phyloP scores from a whole-genome alignment of 169 alveolate species.

The Perkinsus chesapeaki region DNA sequence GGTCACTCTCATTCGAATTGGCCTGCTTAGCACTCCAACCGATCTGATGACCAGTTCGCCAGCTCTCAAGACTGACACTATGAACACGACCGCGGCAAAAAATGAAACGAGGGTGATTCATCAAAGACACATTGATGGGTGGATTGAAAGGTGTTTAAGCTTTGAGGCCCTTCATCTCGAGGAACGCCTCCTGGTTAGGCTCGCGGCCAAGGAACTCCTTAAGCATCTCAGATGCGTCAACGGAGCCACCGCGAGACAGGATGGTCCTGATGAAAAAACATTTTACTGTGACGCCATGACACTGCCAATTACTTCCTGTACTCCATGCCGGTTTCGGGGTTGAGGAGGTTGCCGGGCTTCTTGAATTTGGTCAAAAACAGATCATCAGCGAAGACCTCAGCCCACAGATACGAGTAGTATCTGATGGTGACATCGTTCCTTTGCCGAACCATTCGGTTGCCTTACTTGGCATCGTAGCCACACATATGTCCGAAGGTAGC shows the following conservation, averaged over 20 bases:
- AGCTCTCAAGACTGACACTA: no score
- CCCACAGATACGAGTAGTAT: constrained; percentile 17
- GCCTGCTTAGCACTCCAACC: background rate
- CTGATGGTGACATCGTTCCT: background rate
- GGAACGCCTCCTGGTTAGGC: background rate
- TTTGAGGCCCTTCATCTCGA: background rate
- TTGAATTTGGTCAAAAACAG: background rate
- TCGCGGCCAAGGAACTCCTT: background rate
- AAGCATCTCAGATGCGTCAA: background rate
- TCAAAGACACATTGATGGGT: background rate
- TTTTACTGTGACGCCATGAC: background rate
- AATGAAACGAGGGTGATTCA: background rate
- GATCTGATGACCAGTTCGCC: no score
- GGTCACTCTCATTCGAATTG: background rate
- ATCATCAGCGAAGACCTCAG: constrained; percentile 14
- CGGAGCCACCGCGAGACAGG: background rate
- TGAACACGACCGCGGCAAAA: no score
- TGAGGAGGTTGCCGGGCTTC: background rate
- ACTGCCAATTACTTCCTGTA: background rate
- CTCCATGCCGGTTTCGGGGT: constrained; percentile 11
- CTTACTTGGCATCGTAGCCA: constrained; percentile 8
- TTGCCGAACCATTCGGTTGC: constrained; percentile 11
- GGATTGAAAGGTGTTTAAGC: background rate
- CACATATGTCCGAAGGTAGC: background rate
- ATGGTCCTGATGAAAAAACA: background rate